These are phyloP conservation scores for Bipolaris victoriae DNA, from an alignment of 2,329 filamentous ascomycete species.

Conservation along the genomic window DNA sequence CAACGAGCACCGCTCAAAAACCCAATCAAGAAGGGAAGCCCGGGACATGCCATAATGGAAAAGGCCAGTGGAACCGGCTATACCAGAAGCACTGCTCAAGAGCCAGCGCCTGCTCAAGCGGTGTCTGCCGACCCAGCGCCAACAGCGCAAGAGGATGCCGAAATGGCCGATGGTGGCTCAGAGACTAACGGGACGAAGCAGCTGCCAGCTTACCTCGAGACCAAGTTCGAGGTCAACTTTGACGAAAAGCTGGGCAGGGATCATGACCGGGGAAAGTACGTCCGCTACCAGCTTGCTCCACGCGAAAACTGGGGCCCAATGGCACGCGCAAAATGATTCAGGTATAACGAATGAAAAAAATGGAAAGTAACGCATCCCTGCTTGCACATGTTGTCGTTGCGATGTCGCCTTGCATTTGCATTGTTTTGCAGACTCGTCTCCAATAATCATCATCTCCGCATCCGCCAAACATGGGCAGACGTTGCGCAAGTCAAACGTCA, in stretches of 20 bases:
- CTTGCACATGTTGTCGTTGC: not conserved
- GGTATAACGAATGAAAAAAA: constrained; percentile 3
- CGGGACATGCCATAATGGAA: constrained; percentile 69
- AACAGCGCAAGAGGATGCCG: constrained; percentile 2
- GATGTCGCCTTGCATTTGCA: constrained; percentile 1
- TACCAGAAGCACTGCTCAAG: constrained; percentile 6
- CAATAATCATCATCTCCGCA: constrained; percentile 6
- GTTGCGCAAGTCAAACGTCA: constrained; percentile 12
- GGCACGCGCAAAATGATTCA: constrained; percentile 55
- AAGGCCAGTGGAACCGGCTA: constrained; percentile 28
- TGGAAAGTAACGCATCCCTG: not conserved
- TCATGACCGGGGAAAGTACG: constrained; percentile 68
- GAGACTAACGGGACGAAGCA: constrained; percentile 6
- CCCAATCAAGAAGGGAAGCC: constrained; percentile 70
- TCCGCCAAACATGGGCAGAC: constrained; percentile 4
- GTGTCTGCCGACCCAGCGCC: constrained; percentile 1
- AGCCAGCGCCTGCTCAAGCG: not conserved
- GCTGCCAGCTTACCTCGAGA: constrained; percentile 33
- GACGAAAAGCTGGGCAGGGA: constrained; percentile 79
- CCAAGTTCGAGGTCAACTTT: constrained; percentile 70
- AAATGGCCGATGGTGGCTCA: constrained; percentile 2
- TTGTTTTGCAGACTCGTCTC: not conserved
- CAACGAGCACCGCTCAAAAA: constrained; percentile 81
- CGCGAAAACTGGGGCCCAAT: constrained; percentile 93
- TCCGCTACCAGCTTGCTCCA: constrained; percentile 90